Conservation (phyloP, 192 early-diverging fungal species). For the Linnemannia schmuckeri region DNA sequence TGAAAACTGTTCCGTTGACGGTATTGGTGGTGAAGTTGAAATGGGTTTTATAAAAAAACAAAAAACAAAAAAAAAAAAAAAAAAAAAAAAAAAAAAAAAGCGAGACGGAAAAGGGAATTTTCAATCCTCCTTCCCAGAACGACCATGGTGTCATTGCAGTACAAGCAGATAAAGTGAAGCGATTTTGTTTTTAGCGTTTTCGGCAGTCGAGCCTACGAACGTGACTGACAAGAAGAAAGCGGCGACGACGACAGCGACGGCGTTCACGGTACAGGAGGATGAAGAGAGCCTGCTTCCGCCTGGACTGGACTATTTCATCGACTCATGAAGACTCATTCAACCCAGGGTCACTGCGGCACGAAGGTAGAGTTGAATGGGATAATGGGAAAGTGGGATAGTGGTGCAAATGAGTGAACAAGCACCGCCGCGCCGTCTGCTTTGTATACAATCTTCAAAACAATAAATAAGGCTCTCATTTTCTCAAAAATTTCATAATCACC, state of each 20-base stretch:
- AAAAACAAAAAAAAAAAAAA: no score
- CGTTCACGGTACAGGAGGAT: neutral
- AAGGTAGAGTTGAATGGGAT: neutral
- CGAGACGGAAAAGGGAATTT: no score
- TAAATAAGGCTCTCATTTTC: neutral
- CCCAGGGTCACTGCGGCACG: neutral
- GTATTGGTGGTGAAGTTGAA: no score
- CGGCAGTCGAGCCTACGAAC: neutral
- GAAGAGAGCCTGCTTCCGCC: conserved; percentile 35
- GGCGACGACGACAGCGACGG: neutral
- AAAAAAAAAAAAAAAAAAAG: no score
- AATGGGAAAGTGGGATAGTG: neutral
- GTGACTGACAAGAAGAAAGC: neutral
- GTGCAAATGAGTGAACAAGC: neutral
- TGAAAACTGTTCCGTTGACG: no score
- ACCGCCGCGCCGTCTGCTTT: neutral
- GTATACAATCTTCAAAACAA: neutral
- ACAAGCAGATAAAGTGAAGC: no score
- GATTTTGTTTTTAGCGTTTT: no score
- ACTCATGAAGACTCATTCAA: neutral
- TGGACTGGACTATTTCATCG: conserved; percentile 29
- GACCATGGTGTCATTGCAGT: no score
- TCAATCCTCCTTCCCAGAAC: no score
- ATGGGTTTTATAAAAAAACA: no score
- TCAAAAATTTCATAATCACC: neutral